These are phyloP conservation scores for Candida pini DNA, from an alignment of 805 yeast species.

Conservation along the genomic window DNA sequence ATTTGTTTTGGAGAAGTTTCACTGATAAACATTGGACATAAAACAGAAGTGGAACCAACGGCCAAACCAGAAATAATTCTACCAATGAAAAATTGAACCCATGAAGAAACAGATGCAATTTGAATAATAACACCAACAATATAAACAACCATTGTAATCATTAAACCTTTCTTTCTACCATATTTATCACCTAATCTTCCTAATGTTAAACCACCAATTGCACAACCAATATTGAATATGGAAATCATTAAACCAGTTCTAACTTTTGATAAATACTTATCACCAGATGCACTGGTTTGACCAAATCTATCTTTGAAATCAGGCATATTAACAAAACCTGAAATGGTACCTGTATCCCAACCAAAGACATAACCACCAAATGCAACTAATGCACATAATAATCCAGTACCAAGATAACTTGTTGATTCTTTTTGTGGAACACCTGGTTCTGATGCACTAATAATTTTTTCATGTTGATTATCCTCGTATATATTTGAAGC, in stretches of 20 bases:
- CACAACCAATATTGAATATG: slow-evolving; percentile 67
- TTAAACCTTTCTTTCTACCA: slow-evolving; percentile 57
- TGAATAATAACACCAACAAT: slow-evolving; percentile 58
- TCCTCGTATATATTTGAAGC: slow-evolving; percentile 22
- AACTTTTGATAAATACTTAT: slow-evolving; percentile 39
- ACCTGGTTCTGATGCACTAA: slow-evolving; percentile 1
- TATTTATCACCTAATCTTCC: slow-evolving; percentile 51
- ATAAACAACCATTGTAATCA: slow-evolving; percentile 49
- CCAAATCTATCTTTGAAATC: slow-evolving; percentile 55
- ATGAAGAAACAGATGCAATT: slow-evolving; percentile 45
- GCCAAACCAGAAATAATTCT: slow-evolving; percentile 53
- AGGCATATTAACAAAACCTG: slow-evolving; percentile 62
- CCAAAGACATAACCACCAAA: slow-evolving; percentile 78
- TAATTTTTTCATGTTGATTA: slow-evolving; percentile 7
- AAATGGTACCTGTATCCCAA: slow-evolving; percentile 75
- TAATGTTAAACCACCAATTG: slow-evolving; percentile 61
- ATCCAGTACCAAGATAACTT: slow-evolving; percentile 21
- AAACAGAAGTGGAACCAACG: slow-evolving; percentile 49
- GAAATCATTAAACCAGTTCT: slow-evolving; percentile 65
- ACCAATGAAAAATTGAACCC: slow-evolving; percentile 65
- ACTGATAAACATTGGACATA: slow-evolving; percentile 54
- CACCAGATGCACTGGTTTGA: slow-evolving; percentile 34
- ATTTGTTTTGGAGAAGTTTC: slow-evolving; percentile 66
- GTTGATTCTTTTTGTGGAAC: slow-evolving; percentile 11
- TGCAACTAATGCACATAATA: slow-evolving; percentile 50